Evolutionary conservation across 768 basidiomycete genomes (phyloP).

Genomic region (Macrolepiota albuminosa): DNA sequence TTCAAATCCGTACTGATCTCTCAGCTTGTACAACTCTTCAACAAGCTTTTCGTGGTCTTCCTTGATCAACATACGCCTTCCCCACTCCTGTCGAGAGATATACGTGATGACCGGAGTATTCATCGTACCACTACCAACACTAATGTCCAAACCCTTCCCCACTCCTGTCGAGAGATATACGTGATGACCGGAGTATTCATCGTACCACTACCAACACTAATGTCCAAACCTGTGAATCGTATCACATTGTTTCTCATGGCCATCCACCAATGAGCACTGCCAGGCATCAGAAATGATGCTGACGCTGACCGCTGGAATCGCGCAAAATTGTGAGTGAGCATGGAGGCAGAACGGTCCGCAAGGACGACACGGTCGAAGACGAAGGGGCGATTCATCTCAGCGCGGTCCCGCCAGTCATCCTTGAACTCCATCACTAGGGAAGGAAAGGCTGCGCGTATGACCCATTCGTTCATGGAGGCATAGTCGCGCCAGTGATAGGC

Average conservation of each 20-base stretch:
- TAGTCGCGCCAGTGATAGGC: conserved; percentile 88
- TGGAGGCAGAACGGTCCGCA: conserved; percentile 82
- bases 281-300: conserved; percentile 70
- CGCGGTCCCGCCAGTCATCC: conserved; percentile 81
- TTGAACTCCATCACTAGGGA: conserved; percentile 75
- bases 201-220: conserved; percentile 39
- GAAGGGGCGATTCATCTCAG: conserved; percentile 60
- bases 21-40: conserved; percentile 61
- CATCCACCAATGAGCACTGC: conserved; percentile 81
- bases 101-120: conserved; percentile 85
- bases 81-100: conserved; percentile 86
- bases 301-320: conserved; percentile 75
- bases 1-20: conserved; percentile 74
- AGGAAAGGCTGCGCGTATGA: conserved; percentile 77
- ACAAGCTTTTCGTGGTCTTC: conserved; percentile 81
- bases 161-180: conserved; percentile 85
- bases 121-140: conserved; percentile 39
- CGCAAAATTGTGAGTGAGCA: conserved; percentile 60
- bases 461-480: conserved; percentile 86
- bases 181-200: conserved; percentile 75
- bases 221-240: conserved; percentile 61
- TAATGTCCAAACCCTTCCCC: conserved; percentile 60
- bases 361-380: conserved; percentile 87
- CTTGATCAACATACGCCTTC: conserved; percentile 71
- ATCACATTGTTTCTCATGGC: conserved; percentile 70